Evolutionary conservation across 2,329 filamentous ascomycete genomes (phyloP).

Genomic region (Xylaria hypoxylon): DNA sequence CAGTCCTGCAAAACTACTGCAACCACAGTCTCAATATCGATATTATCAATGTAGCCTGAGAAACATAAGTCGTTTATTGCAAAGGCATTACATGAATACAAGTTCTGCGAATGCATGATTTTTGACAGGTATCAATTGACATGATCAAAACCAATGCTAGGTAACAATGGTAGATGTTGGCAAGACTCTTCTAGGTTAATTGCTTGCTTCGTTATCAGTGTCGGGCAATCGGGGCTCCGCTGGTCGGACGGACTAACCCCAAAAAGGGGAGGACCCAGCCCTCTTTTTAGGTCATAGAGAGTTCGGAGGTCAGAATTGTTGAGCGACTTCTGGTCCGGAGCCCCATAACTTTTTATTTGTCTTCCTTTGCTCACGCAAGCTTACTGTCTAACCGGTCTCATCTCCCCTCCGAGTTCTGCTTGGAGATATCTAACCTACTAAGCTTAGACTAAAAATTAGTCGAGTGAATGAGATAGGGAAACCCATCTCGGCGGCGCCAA

Average conservation of each 20-base stretch:
- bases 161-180: too few species aligned
- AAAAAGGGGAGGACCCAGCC: conserved; percentile 17
- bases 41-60: too few species aligned
- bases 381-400: conserved; percentile 27
- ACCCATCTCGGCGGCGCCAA: conserved; percentile 27
- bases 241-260: conserved; percentile 36
- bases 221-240: conserved; percentile 32
- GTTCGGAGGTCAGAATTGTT: conserved; percentile 38
- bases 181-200: too few species aligned
- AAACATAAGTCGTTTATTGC: too few species aligned
- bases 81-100: too few species aligned
- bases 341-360: conserved; percentile 36
- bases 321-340: conserved; percentile 39
- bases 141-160: too few species aligned
- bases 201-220: conserved; percentile 16
- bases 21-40: too few species aligned
- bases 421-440: not conserved
- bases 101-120: too few species aligned
- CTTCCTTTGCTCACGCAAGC: conserved; percentile 29
- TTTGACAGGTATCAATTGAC: too few species aligned
- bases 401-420: not conserved
- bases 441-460: conserved; percentile 11
- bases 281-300: not conserved
- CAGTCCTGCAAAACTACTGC: too few species aligned
- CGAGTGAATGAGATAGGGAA: conserved; percentile 22